Percentiles rank a stretch among this genome's conserved stretches.
Conservation (phyloP, 768 basidiomycete species). For the Naganishia antarctica region DNA sequence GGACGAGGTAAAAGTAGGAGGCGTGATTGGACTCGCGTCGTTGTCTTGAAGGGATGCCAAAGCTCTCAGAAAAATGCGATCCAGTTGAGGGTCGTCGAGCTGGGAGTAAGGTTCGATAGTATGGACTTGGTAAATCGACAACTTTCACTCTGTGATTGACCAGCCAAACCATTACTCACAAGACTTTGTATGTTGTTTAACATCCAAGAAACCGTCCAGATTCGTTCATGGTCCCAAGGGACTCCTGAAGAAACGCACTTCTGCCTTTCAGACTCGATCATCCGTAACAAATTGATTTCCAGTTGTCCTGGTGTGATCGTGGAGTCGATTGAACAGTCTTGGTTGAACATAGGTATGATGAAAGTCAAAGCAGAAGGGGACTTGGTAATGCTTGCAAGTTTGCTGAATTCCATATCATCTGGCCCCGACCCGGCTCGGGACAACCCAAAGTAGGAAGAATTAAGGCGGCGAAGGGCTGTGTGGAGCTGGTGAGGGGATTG, state of each 20-base stretch:
- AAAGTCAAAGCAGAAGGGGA: conserved; percentile 2
- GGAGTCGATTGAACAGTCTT: not conserved
- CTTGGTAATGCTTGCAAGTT: not conserved
- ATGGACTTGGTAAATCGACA: too few relatives aligned
- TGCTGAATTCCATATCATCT: too few relatives aligned
- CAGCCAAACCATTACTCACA: not conserved
- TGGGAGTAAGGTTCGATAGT: not conserved
- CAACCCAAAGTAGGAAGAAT: too few relatives aligned
- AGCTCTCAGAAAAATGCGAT: not conserved
- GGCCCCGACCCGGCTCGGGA: too few relatives aligned
- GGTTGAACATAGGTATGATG: conserved; percentile 3
- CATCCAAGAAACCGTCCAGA: not conserved
- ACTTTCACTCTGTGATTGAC: not conserved
- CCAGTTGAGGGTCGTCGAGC: conserved; percentile 4
- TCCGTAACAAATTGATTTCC: conserved; percentile 13
- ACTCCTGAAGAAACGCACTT: not conserved
- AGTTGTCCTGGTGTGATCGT: not conserved
- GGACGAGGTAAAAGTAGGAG: not conserved
- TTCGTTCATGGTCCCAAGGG: not conserved
- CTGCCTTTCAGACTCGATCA: conserved; percentile 8
- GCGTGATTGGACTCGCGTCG: not conserved
- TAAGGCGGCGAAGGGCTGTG: too few relatives aligned
- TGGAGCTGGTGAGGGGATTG: too few relatives aligned
- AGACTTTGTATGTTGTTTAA: not conserved
- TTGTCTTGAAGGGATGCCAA: not conserved